A percentile compares a stretch with the other conserved stretches of the same genome.
Evolutionary conservation across 2,329 filamentous ascomycete genomes (phyloP).

Genomic region (Sarocladium oryzae): DNA sequence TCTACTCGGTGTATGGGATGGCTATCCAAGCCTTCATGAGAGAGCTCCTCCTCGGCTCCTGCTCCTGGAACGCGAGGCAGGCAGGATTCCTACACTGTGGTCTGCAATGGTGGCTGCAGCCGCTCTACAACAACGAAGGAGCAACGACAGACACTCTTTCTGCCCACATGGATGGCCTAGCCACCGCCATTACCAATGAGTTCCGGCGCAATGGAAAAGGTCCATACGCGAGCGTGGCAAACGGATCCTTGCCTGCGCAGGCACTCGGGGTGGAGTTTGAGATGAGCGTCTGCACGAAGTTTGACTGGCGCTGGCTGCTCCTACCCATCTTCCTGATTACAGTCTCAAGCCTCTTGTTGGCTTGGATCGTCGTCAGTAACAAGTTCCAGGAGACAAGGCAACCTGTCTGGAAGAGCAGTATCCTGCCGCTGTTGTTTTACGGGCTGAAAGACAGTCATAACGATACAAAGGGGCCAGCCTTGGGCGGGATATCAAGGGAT

Average conservation of each 20-base stretch:
- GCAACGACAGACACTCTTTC: not conserved
- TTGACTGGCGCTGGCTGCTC: not conserved
- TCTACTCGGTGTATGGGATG: not conserved
- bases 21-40: not conserved
- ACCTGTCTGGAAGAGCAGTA: not conserved
- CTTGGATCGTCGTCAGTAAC: not conserved
- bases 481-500: too few relatives aligned
- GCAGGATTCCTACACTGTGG: not conserved
- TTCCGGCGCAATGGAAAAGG: not conserved
- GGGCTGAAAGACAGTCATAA: not conserved
- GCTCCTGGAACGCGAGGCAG: not conserved
- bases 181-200: not conserved
- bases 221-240: not conserved
- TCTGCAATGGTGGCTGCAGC: not conserved
- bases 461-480: too few relatives aligned
- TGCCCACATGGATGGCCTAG: not conserved
- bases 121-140: not conserved
- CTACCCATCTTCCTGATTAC: not conserved
- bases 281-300: not conserved
- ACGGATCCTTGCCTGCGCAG: not conserved
- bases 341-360: not conserved
- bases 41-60: not conserved
- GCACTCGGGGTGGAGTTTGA: not conserved
- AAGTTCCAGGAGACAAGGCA: not conserved
- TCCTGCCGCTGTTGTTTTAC: not conserved